These are phyloP conservation scores for Penicillium fimorum DNA, from an alignment of 495 filamentous ascomycete species.

Conservation along the genomic window DNA sequence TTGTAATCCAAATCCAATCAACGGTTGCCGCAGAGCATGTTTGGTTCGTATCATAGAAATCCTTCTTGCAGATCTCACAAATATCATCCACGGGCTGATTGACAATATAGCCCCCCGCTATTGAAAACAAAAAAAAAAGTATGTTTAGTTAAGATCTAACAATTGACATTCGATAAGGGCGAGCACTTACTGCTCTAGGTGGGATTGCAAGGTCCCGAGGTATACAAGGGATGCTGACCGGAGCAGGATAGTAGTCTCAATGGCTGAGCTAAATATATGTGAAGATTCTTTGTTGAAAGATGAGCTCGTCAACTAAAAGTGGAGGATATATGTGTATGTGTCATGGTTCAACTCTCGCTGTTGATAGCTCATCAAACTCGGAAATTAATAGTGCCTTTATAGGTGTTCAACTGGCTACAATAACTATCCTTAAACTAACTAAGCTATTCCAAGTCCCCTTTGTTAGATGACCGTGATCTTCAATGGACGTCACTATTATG, in stretches of 20 bases:
- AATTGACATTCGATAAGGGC: background rate
- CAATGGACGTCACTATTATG: background rate
- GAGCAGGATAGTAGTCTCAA: background rate
- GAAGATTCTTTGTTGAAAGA: background rate
- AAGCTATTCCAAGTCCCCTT: background rate
- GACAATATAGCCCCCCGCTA: background rate
- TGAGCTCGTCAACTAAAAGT: background rate
- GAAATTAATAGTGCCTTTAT: background rate
- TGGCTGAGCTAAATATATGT: background rate
- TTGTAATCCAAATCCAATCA: background rate
- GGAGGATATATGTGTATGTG: background rate
- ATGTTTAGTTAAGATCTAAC: background rate
- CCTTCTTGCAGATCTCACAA: background rate
- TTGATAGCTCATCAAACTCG: background rate
- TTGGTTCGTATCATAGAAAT: background rate
- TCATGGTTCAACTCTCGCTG: background rate
- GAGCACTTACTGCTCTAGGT: background rate
- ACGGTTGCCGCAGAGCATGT: background rate
- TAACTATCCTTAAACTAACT: background rate
- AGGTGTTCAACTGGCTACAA: background rate
- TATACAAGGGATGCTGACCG: background rate
- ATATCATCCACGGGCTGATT: background rate
- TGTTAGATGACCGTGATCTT: background rate
- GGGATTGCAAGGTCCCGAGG: background rate
- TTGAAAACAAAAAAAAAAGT: background rate